Conservation (phyloP, 2,329 filamentous ascomycete species). For the Didymella keratinophila region DNA sequence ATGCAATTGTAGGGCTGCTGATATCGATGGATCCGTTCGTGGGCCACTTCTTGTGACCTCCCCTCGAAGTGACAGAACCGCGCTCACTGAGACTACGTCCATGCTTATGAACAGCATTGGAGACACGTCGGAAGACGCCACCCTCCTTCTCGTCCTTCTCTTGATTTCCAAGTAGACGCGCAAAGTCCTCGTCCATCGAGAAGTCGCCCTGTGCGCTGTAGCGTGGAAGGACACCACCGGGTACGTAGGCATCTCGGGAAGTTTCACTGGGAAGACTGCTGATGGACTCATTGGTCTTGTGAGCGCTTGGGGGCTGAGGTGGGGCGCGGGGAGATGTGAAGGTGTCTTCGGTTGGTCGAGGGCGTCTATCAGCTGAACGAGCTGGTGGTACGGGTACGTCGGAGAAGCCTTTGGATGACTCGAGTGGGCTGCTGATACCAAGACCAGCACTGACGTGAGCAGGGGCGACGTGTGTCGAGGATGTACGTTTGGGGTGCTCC, state of each 20-base stretch:
- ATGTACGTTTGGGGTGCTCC: slow-evolving; percentile 50
- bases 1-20: slow-evolving; percentile 74
- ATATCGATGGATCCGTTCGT: slow-evolving; percentile 61
- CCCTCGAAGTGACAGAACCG: slow-evolving; percentile 48
- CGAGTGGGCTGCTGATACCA: slow-evolving; percentile 53
- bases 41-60: slow-evolving; percentile 51
- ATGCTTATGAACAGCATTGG: slow-evolving; percentile 86
- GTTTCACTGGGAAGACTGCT: slow-evolving; percentile 55
- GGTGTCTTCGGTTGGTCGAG: slow-evolving; percentile 49
- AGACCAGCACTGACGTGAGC: slow-evolving; percentile 53
- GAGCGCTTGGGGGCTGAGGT: slow-evolving; percentile 52
- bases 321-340: slow-evolving; percentile 58
- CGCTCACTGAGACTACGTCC: slow-evolving; percentile 83
- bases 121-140: slow-evolving; percentile 80
- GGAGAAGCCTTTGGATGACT: slow-evolving; percentile 50
- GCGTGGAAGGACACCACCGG: slow-evolving; percentile 50
- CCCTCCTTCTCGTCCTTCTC: slow-evolving; percentile 59
- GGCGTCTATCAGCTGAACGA: slow-evolving; percentile 57
- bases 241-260: slow-evolving; percentile 39
- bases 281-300: slow-evolving; percentile 55
- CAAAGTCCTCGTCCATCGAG: slow-evolving; percentile 95
- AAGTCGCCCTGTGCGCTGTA: slow-evolving; percentile 83
- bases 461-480: slow-evolving; percentile 41
- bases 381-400: slow-evolving; percentile 56
- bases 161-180: slow-evolving; percentile 79